Evolutionary conservation across 768 basidiomycete genomes (phyloP), one percentile per base, ranked within the genome.

Genomic region (Mrakia blollopis): DNA sequence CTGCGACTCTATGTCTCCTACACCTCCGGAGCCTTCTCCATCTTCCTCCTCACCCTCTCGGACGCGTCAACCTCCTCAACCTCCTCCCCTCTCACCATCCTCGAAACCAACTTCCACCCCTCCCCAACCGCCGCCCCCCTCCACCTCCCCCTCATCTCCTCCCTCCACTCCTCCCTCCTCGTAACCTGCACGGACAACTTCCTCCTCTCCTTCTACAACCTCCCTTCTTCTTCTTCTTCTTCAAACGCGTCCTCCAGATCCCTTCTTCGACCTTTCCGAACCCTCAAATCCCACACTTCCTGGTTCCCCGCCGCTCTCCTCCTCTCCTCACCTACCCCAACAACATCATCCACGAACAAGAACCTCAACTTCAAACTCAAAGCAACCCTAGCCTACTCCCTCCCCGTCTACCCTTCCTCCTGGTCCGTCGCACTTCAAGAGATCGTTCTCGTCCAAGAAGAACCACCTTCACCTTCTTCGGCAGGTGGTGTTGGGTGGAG

Each of bases 111-210:
- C 76, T 77, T 63, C 25, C 76, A 65, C 32, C 72, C 76, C 16
- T 73, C 76, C 23, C 76, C 76, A 23, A 50, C 76, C 1, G 63
- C 50, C 18, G 63, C 76, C 23, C 76, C 76, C 8, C 72, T 73
- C n/a, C 65, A 72, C 4, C 63, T 28, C 2, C 10, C 72, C 1
- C 23, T 77, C 72, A 37, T 68, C 25, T 77, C 76, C 25, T 63
- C 76, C 1, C 44, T 77, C 21, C 39, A 77, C 72, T 62, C 50
- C 23, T 21, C 70, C 18, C 65, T 77, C 35, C 72, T 77, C 23
- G 76, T 77, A n/a, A 77, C 76, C 18, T 77, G 76, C 57, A 41
- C 76, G n/a, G 71, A 72, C n/a, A 44, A 54, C 32, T 77, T 77
- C n/a, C 44, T 57, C 11, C 70, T 77, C 16, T 52, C 70, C 25